Evolutionary conservation across 345 rosid species (phyloP), one percentile per base, ranked within the genome.

Genomic region (Populus euphratica): DNA sequence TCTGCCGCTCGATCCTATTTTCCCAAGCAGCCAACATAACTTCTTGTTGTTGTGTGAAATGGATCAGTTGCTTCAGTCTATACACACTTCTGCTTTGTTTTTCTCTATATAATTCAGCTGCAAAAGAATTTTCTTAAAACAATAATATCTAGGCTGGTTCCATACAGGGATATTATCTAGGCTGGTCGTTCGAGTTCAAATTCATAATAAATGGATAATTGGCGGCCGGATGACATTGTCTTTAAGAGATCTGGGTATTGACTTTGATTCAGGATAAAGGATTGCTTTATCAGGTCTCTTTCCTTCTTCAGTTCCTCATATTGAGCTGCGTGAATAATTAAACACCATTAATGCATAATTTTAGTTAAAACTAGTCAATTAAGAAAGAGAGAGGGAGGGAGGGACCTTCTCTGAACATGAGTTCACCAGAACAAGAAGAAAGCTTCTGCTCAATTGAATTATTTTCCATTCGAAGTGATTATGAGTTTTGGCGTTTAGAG

Each of bases 291-390:
- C 6, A 5, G 44, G 54, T 79, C 81, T 68, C 29, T 81, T 75
- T 79, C 85, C 29, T 63, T 66, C 79, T 77, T 84, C 54, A 84
- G 38, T 44, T 84, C 76, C 66, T 79, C 79, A 67, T 70, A 79
- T 73, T 79, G 72, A 79, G 73, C 87, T 81, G 78, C 67, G 50
- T 2, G 72, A 20, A 50, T n/a, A 3, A 72, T 62, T 5, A 9
- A 10, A 75, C 56, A 59, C 27, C 39, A 17, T 20, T 1, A 20
- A 4, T 65, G 11, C 50, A 2, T 25, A 61, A 23, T n/a, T 4
- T n/a, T 73, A 59, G 27, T 21, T 11, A 3, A 29, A 9, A 29
- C 17, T 6, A 31, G 36, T 64, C 17, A 6, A 27, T 31, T 33
- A 6, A 29, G 38, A 13, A 21, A 66, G 25, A 16, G 41, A 62